A percentile compares a stretch with the other conserved stretches of the same genome.
Conservation (phyloP, 305 asterid genomes). For the Fraxinus velutina region DNA sequence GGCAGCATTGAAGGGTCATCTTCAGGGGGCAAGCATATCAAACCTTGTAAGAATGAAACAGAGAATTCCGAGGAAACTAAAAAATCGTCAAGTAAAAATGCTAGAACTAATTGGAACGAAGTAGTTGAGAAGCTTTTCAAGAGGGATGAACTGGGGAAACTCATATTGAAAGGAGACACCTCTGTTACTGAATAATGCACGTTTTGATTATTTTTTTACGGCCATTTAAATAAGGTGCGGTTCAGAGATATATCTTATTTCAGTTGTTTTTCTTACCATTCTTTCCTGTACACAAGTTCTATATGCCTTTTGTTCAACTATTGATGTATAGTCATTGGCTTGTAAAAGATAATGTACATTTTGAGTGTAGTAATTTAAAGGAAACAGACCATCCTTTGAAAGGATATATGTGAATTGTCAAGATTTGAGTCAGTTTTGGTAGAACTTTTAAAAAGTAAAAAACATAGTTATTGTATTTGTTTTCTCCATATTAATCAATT, state of each 20-base stretch:
- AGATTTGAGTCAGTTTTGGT: neutral
- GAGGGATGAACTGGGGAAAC: constrained; percentile 44
- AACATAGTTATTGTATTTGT: no score
- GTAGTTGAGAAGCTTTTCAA: constrained; percentile 56
- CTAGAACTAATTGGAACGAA: constrained; percentile 70
- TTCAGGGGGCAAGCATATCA: constrained; percentile 25
- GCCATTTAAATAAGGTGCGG: neutral
- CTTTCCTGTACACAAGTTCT: constrained; percentile 16
- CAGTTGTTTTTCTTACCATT: neutral
- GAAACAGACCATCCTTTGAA: neutral
- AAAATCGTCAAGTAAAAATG: constrained; percentile 22
- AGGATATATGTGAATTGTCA: neutral
- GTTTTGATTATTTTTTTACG: neutral
- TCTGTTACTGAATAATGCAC: constrained; percentile 22
- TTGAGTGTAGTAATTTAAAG: constrained; percentile 8
- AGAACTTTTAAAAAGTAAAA: neutral
- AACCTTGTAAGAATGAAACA: constrained; percentile 25
- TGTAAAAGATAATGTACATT: constrained; percentile 15
- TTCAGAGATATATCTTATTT: neutral
- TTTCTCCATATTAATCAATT: no score
- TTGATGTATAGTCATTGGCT: neutral
- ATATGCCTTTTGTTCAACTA: neutral
- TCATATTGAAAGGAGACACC: constrained; percentile 37
- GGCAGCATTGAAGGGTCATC: constrained; percentile 4
- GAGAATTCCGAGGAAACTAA: constrained; percentile 25